Base-by-base conservation (phyloP, 176 grass and related monocot species). In the Zizania latifolia region DNA sequence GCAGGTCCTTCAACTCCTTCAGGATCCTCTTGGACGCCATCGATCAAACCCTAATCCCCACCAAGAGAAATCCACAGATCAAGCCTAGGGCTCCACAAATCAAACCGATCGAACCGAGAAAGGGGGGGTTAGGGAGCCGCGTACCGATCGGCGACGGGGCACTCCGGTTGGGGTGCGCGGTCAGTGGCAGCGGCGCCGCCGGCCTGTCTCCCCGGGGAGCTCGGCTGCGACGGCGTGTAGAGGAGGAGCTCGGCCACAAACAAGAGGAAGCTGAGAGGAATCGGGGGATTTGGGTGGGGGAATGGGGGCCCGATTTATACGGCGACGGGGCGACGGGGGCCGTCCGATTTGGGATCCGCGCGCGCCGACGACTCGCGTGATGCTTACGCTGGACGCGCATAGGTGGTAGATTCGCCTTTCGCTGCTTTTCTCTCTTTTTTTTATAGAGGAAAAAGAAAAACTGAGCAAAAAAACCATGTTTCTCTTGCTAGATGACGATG, bases 11-110 rank as follows among this genome's bases (percentile, higher is more conserved):
- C 67, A 91, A 77, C 88, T 91, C 92, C 86, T 95, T 91, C 76
- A 91, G 84, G 82, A 91, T 95, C 80, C 92, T 88, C 86, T 91
- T 95, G 57, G 86, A 95, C 75, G 92, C 92, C 92, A 95, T 95
- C 43, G 69, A 83, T 83, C 75, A 88, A 88, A 88, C 86, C 86
- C 80, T 88, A 83, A 79, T 15, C 48, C 62, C 34, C 60, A 71
- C 37, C 30, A 60, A 71, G 55, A 36, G 17, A 63, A 72, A 62
- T 56, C 40, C 54, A 74, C 80, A 79, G 75, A 63, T 88, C 81
- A 83, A 74, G 34, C 22, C 35, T 61, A 27, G 21, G 16, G 7
- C 17, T 30, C 24, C 21, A 3, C 27, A 71, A 43, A 45, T 1
- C 1, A 23, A 54, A 81, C 40, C 26, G 68, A 75, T 75, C 76